Evolutionary conservation across 164 flowering plant genomes (phyloP).

Genomic region (Cinnamomum micranthum): DNA sequence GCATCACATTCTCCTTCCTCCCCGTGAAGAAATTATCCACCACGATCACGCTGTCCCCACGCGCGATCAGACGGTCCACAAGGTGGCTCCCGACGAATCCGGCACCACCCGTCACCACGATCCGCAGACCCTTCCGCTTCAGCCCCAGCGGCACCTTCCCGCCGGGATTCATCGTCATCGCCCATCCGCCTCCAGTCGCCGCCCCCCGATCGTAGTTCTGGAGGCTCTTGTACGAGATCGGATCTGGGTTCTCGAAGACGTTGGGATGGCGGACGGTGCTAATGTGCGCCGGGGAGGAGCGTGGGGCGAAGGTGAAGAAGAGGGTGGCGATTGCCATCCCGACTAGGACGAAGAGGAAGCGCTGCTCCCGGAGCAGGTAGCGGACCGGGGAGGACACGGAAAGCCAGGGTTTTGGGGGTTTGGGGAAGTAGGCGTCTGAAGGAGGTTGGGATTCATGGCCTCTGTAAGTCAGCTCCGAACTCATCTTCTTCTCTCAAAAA

Average conservation of each 20-base stretch:
- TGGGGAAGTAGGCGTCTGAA: constrained; percentile 49
- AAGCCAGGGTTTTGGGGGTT: constrained; percentile 62
- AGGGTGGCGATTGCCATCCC: constrained; percentile 68
- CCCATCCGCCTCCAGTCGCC: not conserved
- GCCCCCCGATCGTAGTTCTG: constrained; percentile 14
- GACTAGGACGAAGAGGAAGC: constrained; percentile 61
- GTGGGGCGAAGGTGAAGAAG: constrained; percentile 37
- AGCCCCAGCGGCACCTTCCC: constrained; percentile 78
- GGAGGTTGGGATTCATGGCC: constrained; percentile 49
- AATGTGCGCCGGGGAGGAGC: constrained; percentile 23
- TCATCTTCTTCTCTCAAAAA: constrained; percentile 12
- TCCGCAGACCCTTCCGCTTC: constrained; percentile 64
- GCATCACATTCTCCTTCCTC: constrained; percentile 81
- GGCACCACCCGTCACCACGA: constrained; percentile 92
- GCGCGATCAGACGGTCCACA: constrained; percentile 70
- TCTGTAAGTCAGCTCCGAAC: constrained; percentile 31
- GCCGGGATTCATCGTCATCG: constrained; percentile 25
- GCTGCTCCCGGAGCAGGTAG: constrained; percentile 73
- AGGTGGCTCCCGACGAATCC: constrained; percentile 93
- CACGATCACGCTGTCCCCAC: constrained; percentile 90
- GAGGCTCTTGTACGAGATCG: not conserved
- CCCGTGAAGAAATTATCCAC: constrained; percentile 95
- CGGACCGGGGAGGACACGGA: constrained; percentile 41
- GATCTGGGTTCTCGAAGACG: constrained; percentile 12
- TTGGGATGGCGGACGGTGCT: constrained; percentile 7